Evolutionary conservation across 1,139 yeast genomes (phyloP).

Genomic region (Arxiozyma slooffiae): DNA sequence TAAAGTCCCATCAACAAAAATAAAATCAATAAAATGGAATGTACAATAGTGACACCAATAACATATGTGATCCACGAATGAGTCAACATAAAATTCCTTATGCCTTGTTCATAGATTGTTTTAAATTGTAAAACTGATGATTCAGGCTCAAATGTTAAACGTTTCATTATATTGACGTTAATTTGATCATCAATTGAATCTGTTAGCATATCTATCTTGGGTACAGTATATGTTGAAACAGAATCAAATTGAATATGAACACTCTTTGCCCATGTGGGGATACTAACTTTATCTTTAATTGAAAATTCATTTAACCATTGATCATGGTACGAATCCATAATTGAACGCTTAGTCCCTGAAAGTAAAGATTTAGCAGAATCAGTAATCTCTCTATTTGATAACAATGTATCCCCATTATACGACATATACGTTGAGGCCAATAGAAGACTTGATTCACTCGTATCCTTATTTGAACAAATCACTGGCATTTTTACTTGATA

Average conservation of each 20-base stretch:
- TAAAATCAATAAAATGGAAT: slow-evolving; percentile 13
- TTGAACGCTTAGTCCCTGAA: neutral
- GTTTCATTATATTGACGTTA: neutral
- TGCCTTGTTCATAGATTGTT: slow-evolving; percentile 22
- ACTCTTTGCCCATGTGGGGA: slow-evolving; percentile 7
- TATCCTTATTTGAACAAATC: slow-evolving; percentile 2
- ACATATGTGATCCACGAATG: slow-evolving; percentile 20
- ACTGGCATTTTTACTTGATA: slow-evolving; percentile 1
- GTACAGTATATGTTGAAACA: neutral
- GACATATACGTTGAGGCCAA: neutral
- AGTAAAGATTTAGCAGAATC: neutral
- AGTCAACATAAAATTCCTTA: slow-evolving; percentile 26
- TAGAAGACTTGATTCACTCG: slow-evolving; percentile 1
- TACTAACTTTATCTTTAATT: slow-evolving; percentile 13
- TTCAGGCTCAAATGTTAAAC: slow-evolving; percentile 13
- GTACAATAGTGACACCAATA: slow-evolving; percentile 20
- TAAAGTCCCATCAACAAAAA: slow-evolving; percentile 9
- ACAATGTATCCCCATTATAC: neutral
- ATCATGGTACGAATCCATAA: slow-evolving; percentile 8
- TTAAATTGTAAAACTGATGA: slow-evolving; percentile 15
- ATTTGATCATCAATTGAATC: neutral
- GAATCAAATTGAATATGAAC: slow-evolving; percentile 8
- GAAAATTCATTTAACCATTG: slow-evolving; percentile 19
- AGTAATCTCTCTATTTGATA: neutral
- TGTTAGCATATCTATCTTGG: neutral